Base-by-base conservation (phyloP, 495 filamentous ascomycete genomes). In the Trichoderma asperelloides region DNA sequence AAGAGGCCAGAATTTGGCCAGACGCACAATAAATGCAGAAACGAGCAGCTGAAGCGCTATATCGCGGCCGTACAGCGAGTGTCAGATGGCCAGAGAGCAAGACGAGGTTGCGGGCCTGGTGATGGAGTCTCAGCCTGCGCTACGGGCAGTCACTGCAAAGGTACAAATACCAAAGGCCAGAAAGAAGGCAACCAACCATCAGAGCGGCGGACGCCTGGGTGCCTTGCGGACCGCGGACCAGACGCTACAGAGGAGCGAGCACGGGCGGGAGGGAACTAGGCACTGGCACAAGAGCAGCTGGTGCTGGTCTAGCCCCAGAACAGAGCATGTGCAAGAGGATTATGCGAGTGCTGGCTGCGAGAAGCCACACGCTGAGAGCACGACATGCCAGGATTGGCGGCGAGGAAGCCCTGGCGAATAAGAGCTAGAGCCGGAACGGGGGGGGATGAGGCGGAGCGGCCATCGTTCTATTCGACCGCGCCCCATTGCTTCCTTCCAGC, bases 71-170 rank as follows among this genome's bases (percentile, higher is more conserved):
- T 47, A 23, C 66, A 69, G 69, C 68, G 63, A 67, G 57, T 68
- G 76, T 78, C 76, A 78, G 76, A 78, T 77, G 76, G 67, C 64
- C 74, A 67, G 66, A 27, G 69, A 66, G 70, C 45, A 68, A 70
- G 65, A 68, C 25, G 62, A 51, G 64, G 49, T 40, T 66, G 21
- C 55, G 67, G 73, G 70, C 76, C 73, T 73, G 75, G 71, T 74
- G 73, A 73, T 75, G 71, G 69, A 78, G 76, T 73, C 76, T 78
- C 75, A 76, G 67, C 63, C 67, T 62, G 33, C 23, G 30, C 37
- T 51, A 37, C 33, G 15, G 21, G 67, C 57, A 68, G 64, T 60
- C 63, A 65, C 41, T 9, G 30, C 33, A 68, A 27, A 67, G 55
- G 55, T 60, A 60, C 55, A 68, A 33, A 70, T 63, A 28, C 21